Percentiles rank a stretch among this genome's conserved stretches.
These are phyloP conservation scores for Aquanectria penicillioides DNA, from an alignment of 2,329 filamentous ascomycete genomes.

Conservation along the genomic window DNA sequence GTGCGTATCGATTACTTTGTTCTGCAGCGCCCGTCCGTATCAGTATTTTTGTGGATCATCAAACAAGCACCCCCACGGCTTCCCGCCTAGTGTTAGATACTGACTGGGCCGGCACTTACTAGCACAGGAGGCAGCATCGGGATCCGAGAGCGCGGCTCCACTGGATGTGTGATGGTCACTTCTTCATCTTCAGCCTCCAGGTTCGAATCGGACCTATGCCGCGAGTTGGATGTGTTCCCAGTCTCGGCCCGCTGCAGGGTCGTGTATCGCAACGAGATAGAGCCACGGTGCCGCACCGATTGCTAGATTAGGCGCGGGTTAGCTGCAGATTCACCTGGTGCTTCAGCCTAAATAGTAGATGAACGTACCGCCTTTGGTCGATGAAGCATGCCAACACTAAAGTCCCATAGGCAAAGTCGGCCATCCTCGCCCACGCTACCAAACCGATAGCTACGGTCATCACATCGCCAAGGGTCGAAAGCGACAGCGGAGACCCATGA, in stretches of 20 bases:
- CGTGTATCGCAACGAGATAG: constrained; percentile 61
- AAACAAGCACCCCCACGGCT: constrained; percentile 7
- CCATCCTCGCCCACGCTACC: constrained; percentile 96
- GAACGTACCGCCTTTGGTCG: constrained; percentile 81
- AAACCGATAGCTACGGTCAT: constrained; percentile 94
- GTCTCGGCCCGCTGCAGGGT: constrained; percentile 68
- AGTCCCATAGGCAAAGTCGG: constrained; percentile 93
- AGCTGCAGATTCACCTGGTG: constrained; percentile 20
- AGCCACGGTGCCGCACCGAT: constrained; percentile 56
- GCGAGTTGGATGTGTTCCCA: constrained; percentile 65
- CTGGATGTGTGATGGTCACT: constrained; percentile 75
- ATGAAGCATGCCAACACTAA: constrained; percentile 95
- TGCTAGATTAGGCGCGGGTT: constrained; percentile 28
- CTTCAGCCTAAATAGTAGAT: constrained; percentile 3
- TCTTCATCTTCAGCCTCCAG: constrained; percentile 66
- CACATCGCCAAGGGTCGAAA: constrained; percentile 97
- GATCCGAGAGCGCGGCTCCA: constrained; percentile 85
- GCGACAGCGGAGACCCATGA: constrained; percentile 95
- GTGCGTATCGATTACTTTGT: constrained; percentile 86
- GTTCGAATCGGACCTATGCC: constrained; percentile 77
- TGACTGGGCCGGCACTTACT: constrained; percentile 59
- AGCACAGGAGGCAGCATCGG: constrained; percentile 91
- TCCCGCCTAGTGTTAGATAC: neutral
- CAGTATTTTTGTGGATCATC: constrained; percentile 24
- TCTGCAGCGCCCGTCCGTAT: constrained; percentile 55